Percentiles rank a stretch among this genome's conserved stretches.
phyloP scores from a whole-genome alignment of 2,329 filamentous ascomycete species.

The Colletotrichum destructivum region DNA sequence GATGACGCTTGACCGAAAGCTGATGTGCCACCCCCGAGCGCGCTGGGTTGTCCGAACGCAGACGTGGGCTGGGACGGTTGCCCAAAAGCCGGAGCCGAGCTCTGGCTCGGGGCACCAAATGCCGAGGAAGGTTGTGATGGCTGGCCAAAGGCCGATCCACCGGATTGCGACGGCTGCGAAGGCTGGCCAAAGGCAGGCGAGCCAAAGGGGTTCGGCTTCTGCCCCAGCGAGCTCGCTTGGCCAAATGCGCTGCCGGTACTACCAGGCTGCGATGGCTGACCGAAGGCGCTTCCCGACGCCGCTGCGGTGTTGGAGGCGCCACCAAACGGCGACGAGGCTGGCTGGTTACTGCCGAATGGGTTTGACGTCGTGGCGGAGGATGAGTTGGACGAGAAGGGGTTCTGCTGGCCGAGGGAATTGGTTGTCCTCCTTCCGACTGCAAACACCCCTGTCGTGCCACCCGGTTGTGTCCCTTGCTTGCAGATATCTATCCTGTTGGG shows the following conservation, averaged over 20 bases:
- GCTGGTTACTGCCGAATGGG: constrained; percentile 33
- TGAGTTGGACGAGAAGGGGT: constrained; percentile 49
- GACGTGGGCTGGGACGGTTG: constrained; percentile 51
- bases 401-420: constrained; percentile 52
- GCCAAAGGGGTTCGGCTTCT: constrained; percentile 50
- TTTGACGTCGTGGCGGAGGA: constrained; percentile 43
- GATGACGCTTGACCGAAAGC: constrained; percentile 56
- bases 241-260: constrained; percentile 47
- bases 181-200: constrained; percentile 56
- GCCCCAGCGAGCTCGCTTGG: constrained; percentile 48
- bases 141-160: constrained; percentile 54
- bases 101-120: constrained; percentile 53
- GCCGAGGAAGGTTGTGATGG: constrained; percentile 51
- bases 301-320: constrained; percentile 50
- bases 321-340: constrained; percentile 54
- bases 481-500: constrained; percentile 82
- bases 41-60: constrained; percentile 51
- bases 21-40: constrained; percentile 42
- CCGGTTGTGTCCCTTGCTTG: constrained; percentile 59
- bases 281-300: constrained; percentile 20
- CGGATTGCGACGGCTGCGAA: constrained; percentile 46
- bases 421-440: constrained; percentile 53
- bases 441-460: constrained; percentile 63
- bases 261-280: too few relatives aligned
- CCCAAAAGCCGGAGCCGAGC: constrained; percentile 54